Percentiles rank a stretch among this genome's conserved stretches.
Evolutionary conservation across 2,329 filamentous ascomycete genomes (phyloP).

Genomic region (Alternaria tenuissima): DNA sequence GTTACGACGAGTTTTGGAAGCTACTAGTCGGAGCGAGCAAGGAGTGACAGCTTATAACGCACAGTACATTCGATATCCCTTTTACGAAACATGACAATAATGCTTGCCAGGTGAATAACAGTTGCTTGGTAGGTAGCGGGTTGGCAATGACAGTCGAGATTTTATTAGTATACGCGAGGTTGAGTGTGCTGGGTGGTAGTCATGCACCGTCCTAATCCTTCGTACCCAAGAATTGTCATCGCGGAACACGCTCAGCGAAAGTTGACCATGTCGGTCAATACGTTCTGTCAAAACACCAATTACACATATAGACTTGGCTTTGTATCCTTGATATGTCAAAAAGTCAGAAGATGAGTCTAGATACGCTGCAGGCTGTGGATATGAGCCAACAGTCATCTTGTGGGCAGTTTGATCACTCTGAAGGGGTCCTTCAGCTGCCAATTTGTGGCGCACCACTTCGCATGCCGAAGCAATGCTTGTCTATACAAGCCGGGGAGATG

Average conservation of each 20-base stretch:
- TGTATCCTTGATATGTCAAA: fast-evolving
- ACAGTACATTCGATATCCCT: too few species aligned
- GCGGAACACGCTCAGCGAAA: too few species aligned
- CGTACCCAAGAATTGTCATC: too few species aligned
- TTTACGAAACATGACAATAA: too few species aligned
- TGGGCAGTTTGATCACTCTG: background rate
- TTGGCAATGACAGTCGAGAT: background rate
- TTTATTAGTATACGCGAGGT: background rate
- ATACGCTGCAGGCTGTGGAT: background rate
- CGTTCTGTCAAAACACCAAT: background rate
- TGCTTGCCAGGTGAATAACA: background rate
- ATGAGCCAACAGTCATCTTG: fast-evolving
- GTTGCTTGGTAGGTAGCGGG: background rate
- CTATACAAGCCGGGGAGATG: background rate
- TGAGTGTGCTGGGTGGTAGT: too few species aligned
- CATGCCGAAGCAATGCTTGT: slow-evolving; percentile 3
- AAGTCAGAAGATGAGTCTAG: background rate
- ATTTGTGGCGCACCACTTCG: slow-evolving; percentile 4
- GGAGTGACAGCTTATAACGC: too few species aligned
- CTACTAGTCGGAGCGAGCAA: too few species aligned
- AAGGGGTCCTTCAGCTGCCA: slow-evolving; percentile 4
- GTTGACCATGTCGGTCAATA: too few species aligned
- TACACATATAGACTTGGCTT: background rate
- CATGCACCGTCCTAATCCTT: too few species aligned
- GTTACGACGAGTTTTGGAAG: too few species aligned